Evolutionary conservation across 2,329 filamentous ascomycete genomes (phyloP).

Genomic region (Eutypella sp.): DNA sequence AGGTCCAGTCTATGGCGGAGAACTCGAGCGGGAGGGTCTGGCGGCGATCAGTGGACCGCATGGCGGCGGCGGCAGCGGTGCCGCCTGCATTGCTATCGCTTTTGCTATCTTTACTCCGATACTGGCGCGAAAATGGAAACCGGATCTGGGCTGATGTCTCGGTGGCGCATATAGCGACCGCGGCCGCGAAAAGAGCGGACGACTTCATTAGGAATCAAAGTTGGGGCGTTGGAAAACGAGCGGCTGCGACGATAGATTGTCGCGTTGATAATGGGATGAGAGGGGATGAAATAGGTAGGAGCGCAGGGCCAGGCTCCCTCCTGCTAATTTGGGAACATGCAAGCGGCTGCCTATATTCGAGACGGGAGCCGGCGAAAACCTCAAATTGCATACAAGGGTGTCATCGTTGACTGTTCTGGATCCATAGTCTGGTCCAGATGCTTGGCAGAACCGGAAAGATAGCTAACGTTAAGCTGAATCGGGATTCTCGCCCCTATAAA

Average conservation of each 20-base stretch:
- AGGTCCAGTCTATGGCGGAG: slow-evolving; percentile 1
- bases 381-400: background rate
- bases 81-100: background rate
- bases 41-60: background rate
- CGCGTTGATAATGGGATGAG: background rate
- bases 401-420: background rate
- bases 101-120: no score
- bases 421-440: background rate
- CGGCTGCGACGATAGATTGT: background rate
- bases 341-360: no score
- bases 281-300: no score
- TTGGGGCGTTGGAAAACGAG: background rate
- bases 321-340: no score
- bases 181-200: slow-evolving; percentile 7
- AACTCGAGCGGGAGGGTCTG: slow-evolving; percentile 1
- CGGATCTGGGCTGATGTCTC: slow-evolving; percentile 4
- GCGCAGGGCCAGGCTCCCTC: no score
- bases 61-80: background rate
- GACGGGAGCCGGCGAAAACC: background rate
- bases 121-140: slow-evolving; percentile 7
- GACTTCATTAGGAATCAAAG: slow-evolving; percentile 6
- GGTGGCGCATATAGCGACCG: background rate
- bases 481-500: no score
- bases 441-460: no score
- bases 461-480: no score